Conservation (phyloP, 2,329 filamentous ascomycete species). For the Thyridium curvatum region DNA sequence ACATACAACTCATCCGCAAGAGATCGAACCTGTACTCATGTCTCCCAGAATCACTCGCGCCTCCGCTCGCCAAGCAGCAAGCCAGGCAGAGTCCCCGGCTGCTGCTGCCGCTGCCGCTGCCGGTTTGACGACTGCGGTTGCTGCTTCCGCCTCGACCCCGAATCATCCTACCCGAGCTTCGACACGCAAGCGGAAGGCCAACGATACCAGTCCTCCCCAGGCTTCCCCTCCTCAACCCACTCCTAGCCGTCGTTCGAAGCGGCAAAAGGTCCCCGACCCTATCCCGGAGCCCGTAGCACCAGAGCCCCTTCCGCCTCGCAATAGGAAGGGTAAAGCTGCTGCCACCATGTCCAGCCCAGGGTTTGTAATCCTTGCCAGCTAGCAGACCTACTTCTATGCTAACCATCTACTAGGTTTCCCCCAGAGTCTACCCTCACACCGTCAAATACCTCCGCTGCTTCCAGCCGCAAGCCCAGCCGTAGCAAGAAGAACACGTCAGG, state of each 20-base stretch:
- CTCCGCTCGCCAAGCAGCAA: conserved; percentile 82
- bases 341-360: conserved; percentile 68
- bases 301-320: conserved; percentile 26
- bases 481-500: conserved; percentile 57
- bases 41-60: conserved; percentile 95
- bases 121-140: conserved; percentile 31
- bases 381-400: too few species aligned
- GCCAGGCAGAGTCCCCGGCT: conserved; percentile 42
- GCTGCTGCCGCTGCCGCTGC: conserved; percentile 29
- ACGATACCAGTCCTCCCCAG: conserved; percentile 40
- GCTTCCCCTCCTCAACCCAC: conserved; percentile 11
- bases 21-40: conserved; percentile 60
- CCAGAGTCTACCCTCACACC: not conserved
- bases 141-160: conserved; percentile 27
- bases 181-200: conserved; percentile 72
- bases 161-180: conserved; percentile 37
- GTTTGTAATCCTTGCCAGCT: conserved; percentile 28
- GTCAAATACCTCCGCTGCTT: conserved; percentile 45
- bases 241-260: conserved; percentile 60
- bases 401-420: not conserved
- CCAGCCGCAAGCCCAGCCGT: conserved; percentile 67
- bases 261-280: conserved; percentile 52
- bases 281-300: conserved; percentile 25
- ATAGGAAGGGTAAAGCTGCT: conserved; percentile 54
- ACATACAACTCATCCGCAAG: too few species aligned